Evolutionary conservation across 768 basidiomycete genomes (phyloP).

Genomic region (Mrakia hoshinonis): DNA sequence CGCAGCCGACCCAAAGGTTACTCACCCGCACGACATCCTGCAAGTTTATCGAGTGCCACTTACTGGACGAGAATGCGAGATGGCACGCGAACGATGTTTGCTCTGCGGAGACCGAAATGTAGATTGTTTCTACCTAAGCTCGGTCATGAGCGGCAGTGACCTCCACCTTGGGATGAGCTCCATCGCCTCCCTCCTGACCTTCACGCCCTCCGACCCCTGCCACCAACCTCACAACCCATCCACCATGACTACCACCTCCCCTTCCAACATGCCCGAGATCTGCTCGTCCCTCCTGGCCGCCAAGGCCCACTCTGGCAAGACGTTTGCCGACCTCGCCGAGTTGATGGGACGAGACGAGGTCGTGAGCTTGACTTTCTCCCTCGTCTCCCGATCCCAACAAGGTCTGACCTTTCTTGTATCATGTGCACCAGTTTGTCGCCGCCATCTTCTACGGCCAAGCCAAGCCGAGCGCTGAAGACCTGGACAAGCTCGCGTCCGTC

Average conservation of each 20-base stretch:
- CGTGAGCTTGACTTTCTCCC: conserved; percentile 44
- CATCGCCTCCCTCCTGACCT: neutral
- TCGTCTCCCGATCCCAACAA: neutral
- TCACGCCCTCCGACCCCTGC: neutral
- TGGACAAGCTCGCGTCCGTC: conserved; percentile 47
- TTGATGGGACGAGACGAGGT: conserved; percentile 64
- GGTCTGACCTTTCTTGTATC: neutral
- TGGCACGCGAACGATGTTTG: too few species aligned
- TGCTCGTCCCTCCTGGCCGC: neutral
- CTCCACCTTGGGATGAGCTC: neutral
- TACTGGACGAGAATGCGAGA: too few species aligned
- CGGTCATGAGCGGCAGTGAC: neutral
- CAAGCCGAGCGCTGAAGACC: conserved; percentile 56
- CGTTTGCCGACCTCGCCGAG: conserved; percentile 61
- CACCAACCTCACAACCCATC: neutral
- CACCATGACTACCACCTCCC: neutral
- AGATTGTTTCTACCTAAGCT: neutral
- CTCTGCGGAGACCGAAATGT: neutral
- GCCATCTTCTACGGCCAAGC: conserved; percentile 76
- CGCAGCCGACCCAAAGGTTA: neutral
- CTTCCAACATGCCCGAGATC: neutral
- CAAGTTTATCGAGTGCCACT: too few species aligned
- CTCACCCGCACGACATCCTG: neutral
- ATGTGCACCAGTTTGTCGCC: neutral
- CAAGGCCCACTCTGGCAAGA: neutral